phyloP scores from a whole-genome alignment of 1,284 basidiomycete genomes.

The Tetrapyrgos nigripes region DNA sequence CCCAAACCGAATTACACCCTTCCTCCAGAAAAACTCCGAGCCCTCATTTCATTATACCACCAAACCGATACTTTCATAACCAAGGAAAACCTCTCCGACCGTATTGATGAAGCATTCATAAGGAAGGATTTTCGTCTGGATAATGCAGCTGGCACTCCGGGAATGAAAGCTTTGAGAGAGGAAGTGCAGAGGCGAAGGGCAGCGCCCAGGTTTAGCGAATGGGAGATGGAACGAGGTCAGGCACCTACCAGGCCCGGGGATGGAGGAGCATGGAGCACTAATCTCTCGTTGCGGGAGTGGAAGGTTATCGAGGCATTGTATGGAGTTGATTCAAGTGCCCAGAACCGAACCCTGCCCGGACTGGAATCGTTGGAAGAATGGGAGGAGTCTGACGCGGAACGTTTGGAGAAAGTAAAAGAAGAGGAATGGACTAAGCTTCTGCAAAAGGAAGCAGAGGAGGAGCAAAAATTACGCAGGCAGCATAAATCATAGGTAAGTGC shows the following conservation, averaged over 20 bases:
- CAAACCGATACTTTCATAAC: conserved; percentile 71
- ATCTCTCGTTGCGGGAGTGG: conserved; percentile 43
- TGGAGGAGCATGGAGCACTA: conserved; percentile 40
- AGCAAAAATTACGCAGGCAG: conserved; percentile 3
- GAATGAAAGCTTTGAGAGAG: conserved; percentile 23
- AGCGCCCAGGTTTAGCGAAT: conserved; percentile 50
- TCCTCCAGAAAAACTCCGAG: conserved; percentile 68
- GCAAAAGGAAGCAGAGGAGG: conserved; percentile 25
- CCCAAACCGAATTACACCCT: conserved; percentile 36
- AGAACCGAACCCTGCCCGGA: conserved; percentile 51
- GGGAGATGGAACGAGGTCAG: conserved; percentile 31
- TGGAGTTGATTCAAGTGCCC: conserved; percentile 50
- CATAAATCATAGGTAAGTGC: neutral
- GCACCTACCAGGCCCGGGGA: conserved; percentile 11
- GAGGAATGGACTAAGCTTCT: conserved; percentile 5
- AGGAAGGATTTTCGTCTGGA: neutral
- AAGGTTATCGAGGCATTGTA: conserved; percentile 64
- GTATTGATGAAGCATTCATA: conserved; percentile 68
- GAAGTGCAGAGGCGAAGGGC: conserved; percentile 32
- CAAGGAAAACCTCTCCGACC: conserved; percentile 64
- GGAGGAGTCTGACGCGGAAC: conserved; percentile 33
- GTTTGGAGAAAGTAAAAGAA: conserved; percentile 32
- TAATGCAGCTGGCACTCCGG: conserved; percentile 2
- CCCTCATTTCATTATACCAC: conserved; percentile 77
- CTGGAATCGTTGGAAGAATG: conserved; percentile 62